Percentiles rank a stretch among this genome's conserved stretches.
These are phyloP conservation scores for Sordariomycetes sp. DNA, from an alignment of 2,329 filamentous ascomycete species.

Conservation along the genomic window DNA sequence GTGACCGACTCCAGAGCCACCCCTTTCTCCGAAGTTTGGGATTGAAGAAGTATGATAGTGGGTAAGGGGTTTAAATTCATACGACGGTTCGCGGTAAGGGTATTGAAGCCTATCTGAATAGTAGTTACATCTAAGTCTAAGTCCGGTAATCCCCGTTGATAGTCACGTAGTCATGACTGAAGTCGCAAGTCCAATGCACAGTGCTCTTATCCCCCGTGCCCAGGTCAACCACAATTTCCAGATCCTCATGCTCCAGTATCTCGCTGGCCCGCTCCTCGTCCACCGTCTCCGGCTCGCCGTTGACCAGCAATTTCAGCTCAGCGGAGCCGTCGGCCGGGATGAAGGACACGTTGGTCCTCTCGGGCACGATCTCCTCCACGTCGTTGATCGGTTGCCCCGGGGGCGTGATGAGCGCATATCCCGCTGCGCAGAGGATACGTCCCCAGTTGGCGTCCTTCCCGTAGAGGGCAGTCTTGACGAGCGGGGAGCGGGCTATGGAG, in stretches of 20 bases:
- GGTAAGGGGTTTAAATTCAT: too few species aligned
- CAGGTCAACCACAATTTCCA: constrained; percentile 68
- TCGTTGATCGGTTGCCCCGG: constrained; percentile 48
- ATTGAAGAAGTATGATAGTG: too few species aligned
- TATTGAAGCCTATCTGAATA: too few species aligned
- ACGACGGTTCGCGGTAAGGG: too few species aligned
- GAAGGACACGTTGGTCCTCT: constrained; percentile 70
- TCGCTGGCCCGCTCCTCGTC: constrained; percentile 69
- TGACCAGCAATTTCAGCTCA: constrained; percentile 67
- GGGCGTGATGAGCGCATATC: constrained; percentile 61
- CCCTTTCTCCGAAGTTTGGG: too few species aligned
- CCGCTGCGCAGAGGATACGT: constrained; percentile 88
- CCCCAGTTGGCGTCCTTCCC: constrained; percentile 98
- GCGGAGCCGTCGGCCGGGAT: constrained; percentile 61
- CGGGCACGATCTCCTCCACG: constrained; percentile 53
- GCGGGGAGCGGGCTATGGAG: constrained; percentile 80
- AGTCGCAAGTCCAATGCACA: constrained; percentile 79
- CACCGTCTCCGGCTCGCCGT: constrained; percentile 71
- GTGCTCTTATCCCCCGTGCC: constrained; percentile 61
- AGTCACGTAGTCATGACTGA: constrained; percentile 70
- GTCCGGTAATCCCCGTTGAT: constrained; percentile 64
- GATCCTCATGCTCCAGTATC: constrained; percentile 68
- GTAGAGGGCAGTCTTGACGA: constrained; percentile 96
- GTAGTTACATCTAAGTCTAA: constrained; percentile 18
- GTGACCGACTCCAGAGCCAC: too few species aligned